Conservation (phyloP, 805 yeast genomes). For the Candida ipomoeae region DNA sequence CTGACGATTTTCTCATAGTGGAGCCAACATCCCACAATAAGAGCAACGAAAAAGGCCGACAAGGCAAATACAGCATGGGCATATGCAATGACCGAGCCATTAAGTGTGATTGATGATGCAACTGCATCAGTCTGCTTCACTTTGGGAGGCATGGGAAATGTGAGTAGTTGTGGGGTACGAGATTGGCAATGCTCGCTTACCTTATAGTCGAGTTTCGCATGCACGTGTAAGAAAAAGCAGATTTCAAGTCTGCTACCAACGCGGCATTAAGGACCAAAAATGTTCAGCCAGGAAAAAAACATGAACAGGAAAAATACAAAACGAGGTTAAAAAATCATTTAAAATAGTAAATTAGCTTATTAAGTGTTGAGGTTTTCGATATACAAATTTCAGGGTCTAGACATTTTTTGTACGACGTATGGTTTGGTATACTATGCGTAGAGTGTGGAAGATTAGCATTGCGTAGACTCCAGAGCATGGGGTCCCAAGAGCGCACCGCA, state of each 20-base stretch:
- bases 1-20: constrained; percentile 87
- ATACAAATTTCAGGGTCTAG: too few species aligned
- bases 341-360: too few species aligned
- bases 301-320: neutral
- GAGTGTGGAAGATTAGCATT: neutral
- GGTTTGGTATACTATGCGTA: neutral
- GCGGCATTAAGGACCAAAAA: too few species aligned
- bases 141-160: neutral
- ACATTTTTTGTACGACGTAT: too few species aligned
- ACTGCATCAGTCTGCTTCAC: neutral
- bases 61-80: constrained; percentile 72
- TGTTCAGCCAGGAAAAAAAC: neutral
- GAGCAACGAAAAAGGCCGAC: constrained; percentile 71
- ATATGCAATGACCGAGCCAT: constrained; percentile 63
- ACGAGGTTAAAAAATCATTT: too few species aligned
- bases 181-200: neutral
- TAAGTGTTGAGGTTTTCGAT: too few species aligned
- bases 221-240: neutral
- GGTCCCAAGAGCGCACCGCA: neutral
- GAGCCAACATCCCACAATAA: constrained; percentile 65
- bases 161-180: neutral
- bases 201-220: neutral
- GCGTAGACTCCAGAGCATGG: neutral
- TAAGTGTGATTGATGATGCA: constrained; percentile 30
- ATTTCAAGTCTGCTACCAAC: neutral